Evolutionary conservation across 2,329 filamentous ascomycete genomes (phyloP).

Genomic region (Ophiocordyceps camponoti-rufipedis): DNA sequence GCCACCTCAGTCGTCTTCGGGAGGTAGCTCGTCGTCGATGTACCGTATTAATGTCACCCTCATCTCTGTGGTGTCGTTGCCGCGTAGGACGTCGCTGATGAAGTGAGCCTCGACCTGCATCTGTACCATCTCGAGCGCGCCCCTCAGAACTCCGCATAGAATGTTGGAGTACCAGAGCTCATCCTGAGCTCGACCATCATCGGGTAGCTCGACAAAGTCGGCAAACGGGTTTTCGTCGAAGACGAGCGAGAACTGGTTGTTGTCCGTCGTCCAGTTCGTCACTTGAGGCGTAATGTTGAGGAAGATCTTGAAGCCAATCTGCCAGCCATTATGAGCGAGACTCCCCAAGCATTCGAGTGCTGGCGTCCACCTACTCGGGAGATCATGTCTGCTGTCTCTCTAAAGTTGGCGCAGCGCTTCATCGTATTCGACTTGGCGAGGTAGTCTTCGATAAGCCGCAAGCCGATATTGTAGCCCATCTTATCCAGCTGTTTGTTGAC

Average conservation of each 20-base stretch:
- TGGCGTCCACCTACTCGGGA: constrained; percentile 47
- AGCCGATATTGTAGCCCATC: constrained; percentile 97
- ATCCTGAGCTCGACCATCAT: constrained; percentile 88
- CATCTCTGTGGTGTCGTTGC: constrained; percentile 96
- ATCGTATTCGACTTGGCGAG: constrained; percentile 84
- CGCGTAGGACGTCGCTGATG: constrained; percentile 78
- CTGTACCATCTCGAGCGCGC: constrained; percentile 94
- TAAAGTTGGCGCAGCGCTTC: constrained; percentile 80
- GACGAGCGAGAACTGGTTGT: constrained; percentile 86
- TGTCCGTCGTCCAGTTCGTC: constrained; percentile 90
- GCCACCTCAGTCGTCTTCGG: constrained; percentile 64
- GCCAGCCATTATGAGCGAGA: constrained; percentile 5
- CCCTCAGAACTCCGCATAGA: constrained; percentile 77
- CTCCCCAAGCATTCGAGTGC: neutral
- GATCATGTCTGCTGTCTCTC: constrained; percentile 93
- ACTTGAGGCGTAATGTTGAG: constrained; percentile 88
- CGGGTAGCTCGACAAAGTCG: constrained; percentile 92
- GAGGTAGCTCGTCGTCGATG: constrained; percentile 93
- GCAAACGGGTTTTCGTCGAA: constrained; percentile 95
- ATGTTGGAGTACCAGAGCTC: constrained; percentile 99
- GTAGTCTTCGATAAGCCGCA: constrained; percentile 93
- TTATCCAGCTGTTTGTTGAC: constrained; percentile 97
- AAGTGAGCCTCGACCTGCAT: constrained; percentile 98
- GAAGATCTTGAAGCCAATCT: constrained; percentile 99
- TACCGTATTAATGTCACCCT: constrained; percentile 79